These are phyloP conservation scores for Monosporozyma aerobia DNA, from an alignment of 805 yeast genomes.

Conservation along the genomic window DNA sequence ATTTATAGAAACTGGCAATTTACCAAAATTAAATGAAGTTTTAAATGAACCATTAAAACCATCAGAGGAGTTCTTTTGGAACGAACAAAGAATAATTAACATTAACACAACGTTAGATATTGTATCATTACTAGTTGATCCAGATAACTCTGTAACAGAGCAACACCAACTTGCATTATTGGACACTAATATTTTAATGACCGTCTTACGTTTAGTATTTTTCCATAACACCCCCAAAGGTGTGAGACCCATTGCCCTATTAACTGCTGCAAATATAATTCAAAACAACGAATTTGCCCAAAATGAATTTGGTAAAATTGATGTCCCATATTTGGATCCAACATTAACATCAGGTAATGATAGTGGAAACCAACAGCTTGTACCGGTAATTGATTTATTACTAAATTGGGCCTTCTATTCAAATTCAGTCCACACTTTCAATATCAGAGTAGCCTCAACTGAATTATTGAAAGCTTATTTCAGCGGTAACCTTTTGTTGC, in stretches of 20 bases:
- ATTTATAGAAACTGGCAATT: conserved; percentile 77
- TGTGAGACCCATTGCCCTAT: conserved; percentile 58
- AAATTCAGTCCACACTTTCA: conserved; percentile 79
- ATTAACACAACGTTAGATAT: conserved; percentile 61
- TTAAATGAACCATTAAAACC: conserved; percentile 51
- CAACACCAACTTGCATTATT: conserved; percentile 54
- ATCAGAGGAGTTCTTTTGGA: conserved; percentile 52
- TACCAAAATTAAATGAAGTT: conserved; percentile 53
- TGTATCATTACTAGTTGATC: conserved; percentile 59
- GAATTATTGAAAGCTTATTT: conserved; percentile 61
- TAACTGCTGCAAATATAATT: conserved; percentile 71
- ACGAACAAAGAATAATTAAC: conserved; percentile 63
- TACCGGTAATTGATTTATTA: conserved; percentile 69
- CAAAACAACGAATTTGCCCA: conserved; percentile 61
- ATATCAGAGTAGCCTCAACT: conserved; percentile 66
- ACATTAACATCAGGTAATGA: conserved; percentile 28
- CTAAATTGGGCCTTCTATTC: conserved; percentile 73
- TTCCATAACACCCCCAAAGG: conserved; percentile 52
- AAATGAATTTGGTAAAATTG: conserved; percentile 62
- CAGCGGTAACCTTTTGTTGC: conserved; percentile 51
- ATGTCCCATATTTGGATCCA: conserved; percentile 88
- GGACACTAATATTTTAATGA: conserved; percentile 53
- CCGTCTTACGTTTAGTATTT: conserved; percentile 63
- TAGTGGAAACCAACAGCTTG: conserved; percentile 21
- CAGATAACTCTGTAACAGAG: conserved; percentile 58